Percentiles rank a stretch among this genome's conserved stretches.
Evolutionary conservation across 495 filamentous ascomycete genomes (phyloP).

Genomic region (Bombardia bombarda): DNA sequence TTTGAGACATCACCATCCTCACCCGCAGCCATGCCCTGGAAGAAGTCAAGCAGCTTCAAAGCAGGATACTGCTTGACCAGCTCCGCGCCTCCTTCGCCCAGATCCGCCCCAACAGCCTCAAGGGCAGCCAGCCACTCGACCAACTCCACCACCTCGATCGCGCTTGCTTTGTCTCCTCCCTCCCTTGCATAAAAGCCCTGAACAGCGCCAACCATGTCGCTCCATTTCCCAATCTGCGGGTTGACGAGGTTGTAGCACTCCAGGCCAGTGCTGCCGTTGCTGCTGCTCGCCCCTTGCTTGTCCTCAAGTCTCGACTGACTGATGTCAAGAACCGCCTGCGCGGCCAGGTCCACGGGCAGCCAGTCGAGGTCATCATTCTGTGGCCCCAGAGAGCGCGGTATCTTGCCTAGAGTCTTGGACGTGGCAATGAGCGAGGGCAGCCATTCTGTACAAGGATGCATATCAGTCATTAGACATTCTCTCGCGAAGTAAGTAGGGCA

Average conservation of each 20-base stretch:
- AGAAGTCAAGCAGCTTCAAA: background rate
- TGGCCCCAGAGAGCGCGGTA: constrained; percentile 22
- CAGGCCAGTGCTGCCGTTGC: background rate
- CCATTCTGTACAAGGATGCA: constrained; percentile 37
- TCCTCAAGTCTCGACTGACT: no score
- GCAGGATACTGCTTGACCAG: background rate
- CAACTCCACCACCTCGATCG: background rate
- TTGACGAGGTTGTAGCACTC: background rate
- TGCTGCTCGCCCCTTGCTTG: background rate
- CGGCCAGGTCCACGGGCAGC: constrained; percentile 39
- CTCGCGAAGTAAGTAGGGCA: no score
- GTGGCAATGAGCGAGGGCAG: constrained; percentile 34
- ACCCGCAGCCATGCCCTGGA: background rate
- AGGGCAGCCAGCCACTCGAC: background rate
- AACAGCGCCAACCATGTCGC: background rate
- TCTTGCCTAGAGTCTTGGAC: constrained; percentile 18
- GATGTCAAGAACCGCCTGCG: constrained; percentile 18
- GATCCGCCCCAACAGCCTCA: background rate
- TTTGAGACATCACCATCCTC: background rate
- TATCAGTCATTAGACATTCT: no score
- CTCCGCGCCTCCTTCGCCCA: background rate
- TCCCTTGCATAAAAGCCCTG: background rate
- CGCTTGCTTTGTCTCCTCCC: background rate
- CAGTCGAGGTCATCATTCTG: constrained; percentile 31
- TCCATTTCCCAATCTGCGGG: background rate